Evolutionary conservation across 1,284 basidiomycete genomes (phyloP), one percentile per base, ranked within the genome.

Genomic region (Austroboletus rostrupii): DNA sequence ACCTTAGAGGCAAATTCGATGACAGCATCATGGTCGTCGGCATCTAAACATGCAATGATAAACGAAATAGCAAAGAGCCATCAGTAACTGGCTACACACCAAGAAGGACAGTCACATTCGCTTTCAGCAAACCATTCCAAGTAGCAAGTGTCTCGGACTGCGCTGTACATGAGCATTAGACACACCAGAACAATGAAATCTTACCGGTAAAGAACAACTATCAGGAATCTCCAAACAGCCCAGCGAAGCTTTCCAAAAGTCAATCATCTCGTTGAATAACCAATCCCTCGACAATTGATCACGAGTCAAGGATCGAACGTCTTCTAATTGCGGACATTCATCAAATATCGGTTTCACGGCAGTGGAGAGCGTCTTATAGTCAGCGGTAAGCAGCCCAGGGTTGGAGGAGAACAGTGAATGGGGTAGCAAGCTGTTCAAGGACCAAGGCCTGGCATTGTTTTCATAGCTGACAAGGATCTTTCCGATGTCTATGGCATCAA

Each of bases 311-410:
- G 74, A 64, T 26, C 79, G 70, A 37, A 87, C 67, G 57, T 85
- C 80, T 7, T 70, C 65, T 13, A 78, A 52, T 36, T 70, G 69
- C 0, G 79, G 74, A 33, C 78, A 77, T 54, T 80, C 70, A 3
- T 79, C 76, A 49, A 81, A 69, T 20, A 84, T 65, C 2, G 75
- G 69, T 54, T 72, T 72, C 14, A 87, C 77, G 1, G 66, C 66
- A 1, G 58, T 57, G 16, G 75, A 69, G 19, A 86, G 64, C 7
- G 63, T 62, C 44, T 70, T 73, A 63, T 76, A 84, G 3, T 86
- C 83, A 1, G 71, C 70, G 0, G 78, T 78, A 14, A 90, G 68
- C 35, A 89, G 58, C 1, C 83, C 83, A 6, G 83, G 80, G 42
- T 70, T 72, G 0, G 80, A 72, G 2, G 76, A 78, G 62, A 86